Evolutionary conservation across 73 alveolate species (phyloP).

Genomic region (Tetrahymena malaccensis): DNA sequence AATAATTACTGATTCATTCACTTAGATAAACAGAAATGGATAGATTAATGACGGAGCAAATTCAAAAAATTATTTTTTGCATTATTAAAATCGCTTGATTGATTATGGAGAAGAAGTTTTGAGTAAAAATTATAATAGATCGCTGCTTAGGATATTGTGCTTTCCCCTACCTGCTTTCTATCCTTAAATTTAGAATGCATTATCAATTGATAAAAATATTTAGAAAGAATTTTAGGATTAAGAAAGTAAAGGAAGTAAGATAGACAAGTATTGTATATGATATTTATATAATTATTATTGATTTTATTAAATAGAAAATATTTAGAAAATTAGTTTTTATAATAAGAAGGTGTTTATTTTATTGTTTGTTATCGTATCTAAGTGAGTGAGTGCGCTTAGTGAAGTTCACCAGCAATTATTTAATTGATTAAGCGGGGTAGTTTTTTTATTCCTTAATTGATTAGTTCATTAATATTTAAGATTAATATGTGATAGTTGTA

Average conservation of each 20-base stretch:
- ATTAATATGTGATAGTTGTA: not conserved
- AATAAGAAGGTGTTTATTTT: not conserved
- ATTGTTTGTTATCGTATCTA: too few relatives aligned
- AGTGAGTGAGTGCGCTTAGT: not conserved
- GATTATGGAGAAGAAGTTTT: too few relatives aligned
- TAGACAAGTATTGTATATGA: not conserved
- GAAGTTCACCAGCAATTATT: not conserved
- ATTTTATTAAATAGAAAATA: not conserved
- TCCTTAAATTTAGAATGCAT: not conserved
- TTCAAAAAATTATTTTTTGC: too few relatives aligned
- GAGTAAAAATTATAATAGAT: too few relatives aligned
- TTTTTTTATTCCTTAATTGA: not conserved
- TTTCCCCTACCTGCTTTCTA: not conserved
- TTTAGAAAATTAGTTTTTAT: not conserved
- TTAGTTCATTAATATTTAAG: not conserved
- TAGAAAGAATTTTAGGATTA: not conserved
- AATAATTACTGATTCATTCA: too few relatives aligned
- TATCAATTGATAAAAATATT: not conserved
- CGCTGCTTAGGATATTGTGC: not conserved
- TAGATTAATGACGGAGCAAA: too few relatives aligned
- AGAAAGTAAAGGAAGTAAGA: not conserved
- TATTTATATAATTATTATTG: not conserved
- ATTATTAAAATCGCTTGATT: too few relatives aligned
- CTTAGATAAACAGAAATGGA: too few relatives aligned
- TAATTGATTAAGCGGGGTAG: not conserved